Base-by-base conservation (phyloP, 345 rosid species). In the Ailanthus altissimus region DNA sequence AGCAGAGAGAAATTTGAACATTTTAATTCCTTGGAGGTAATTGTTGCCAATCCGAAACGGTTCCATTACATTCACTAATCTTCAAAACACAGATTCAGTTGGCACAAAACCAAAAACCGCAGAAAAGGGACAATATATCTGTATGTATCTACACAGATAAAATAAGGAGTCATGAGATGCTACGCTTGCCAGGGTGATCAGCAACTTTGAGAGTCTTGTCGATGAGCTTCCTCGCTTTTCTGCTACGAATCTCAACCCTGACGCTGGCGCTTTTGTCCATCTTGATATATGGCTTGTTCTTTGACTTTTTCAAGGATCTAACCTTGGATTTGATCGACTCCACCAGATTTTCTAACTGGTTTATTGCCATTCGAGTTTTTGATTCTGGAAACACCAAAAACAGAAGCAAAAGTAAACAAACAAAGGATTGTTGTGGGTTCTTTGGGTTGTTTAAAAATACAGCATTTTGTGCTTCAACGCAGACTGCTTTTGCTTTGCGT, bases 251-350 rank as follows among this genome's bases (percentile, higher is more conserved):
- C 88, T 94, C 97, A 1, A 93, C 98, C 82, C 81, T 92, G n/a
- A 93, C 98, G 70, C 99, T 96, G 0, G 97, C 80, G 84, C 97
- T 93, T 82, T 93, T 95, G 77, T 89, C 97, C 94, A 96, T 92
- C 77, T 90, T 93, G 21, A 89, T 75, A 85, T 97, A 97, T 12
- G 97, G 86, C 75, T 94, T 63, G 14, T 38, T 93, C 83, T 83
- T 80, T 69, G 72, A 74, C 83, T 86, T 88, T 77, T 85, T 86
- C 79, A 88, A 76, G 76, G 89, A 78, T 67, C 90, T 75, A 28
- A 96, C 94, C 89, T 96, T 96, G 21, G 98, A 91, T 85, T 92
- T 93, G 54, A 96, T 94, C 36, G 97, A 86, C 86, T 93, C 85
- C 86, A 96, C 86, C 81, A 96, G 78, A 77, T 77, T 84, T 85